Evolutionary conservation across 768 basidiomycete species (phyloP), one percentile per base, ranked within the genome.

Genomic region (Lentinula detonsa): DNA sequence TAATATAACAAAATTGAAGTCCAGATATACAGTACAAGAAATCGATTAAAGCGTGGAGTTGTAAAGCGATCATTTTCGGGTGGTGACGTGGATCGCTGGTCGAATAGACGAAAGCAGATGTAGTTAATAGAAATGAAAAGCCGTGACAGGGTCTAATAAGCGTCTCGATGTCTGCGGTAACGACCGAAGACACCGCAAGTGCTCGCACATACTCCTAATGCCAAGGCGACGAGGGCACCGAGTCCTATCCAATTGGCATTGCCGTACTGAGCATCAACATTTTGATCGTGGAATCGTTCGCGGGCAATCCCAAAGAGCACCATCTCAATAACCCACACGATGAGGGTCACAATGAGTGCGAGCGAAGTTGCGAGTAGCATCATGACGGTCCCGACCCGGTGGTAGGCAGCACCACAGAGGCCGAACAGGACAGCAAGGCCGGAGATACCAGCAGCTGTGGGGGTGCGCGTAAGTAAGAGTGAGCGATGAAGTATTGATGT

Each of bases 231-330:
- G 54, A 90, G 75, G 1, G 91, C 90, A 60, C 83, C 91, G 48
- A 94, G 79, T 3, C 87, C 88, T 60, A 93, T 68, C 92, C 92
- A 95, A 68, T 85, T 86, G 48, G 89, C 91, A 70, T 91, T 92
- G 15, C 91, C 92, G 73, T 85, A 87, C 63, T 80, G 75, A 2
- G 88, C 83, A 28, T 66, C 55, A 33, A 75, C 69, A 18, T 79
- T 81, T 18, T 74, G 73, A 62, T 81, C 72, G 60, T 80, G 77
- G 68, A 88, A 80, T 46, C 81, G 78, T 64, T 82, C 71, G 61
- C 85, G 85, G 16, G 83, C 84, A 63, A 91, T 81, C 52, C 86
- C 86, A 71, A 89, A 95, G 56, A 95, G 82, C 46, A 83, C 83
- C 83, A 93, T 87, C 73, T 92, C 91, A 71, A 93, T 76, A 49